Conservation (phyloP, 108 stramenopile genomes). For the Pseudonitzschia delicatissima region DNA sequence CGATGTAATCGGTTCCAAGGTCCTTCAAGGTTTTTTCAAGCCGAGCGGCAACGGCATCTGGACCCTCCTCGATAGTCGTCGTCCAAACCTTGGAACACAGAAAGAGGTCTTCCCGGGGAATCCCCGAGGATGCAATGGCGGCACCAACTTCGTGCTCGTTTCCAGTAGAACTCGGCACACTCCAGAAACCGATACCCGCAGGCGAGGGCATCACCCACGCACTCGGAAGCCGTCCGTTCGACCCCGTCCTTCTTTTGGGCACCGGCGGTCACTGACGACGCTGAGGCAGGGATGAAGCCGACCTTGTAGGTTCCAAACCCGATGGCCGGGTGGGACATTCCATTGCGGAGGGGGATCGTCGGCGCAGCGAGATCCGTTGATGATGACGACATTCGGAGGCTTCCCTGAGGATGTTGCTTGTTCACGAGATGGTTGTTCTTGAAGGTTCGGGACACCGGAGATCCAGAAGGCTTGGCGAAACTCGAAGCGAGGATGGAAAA, state of each 20-base stretch:
- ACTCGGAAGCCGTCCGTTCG: slow-evolving; percentile 69
- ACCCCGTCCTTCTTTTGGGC: slow-evolving; percentile 5
- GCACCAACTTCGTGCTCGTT: slow-evolving; percentile 84
- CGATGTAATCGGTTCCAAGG: slow-evolving; percentile 83
- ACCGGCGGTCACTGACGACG: slow-evolving; percentile 56
- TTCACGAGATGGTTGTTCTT: neutral
- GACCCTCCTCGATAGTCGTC: slow-evolving; percentile 83
- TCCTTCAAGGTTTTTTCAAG: slow-evolving; percentile 75
- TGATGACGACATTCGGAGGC: slow-evolving; percentile 10
- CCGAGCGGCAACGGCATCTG: slow-evolving; percentile 61
- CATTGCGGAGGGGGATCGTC: slow-evolving; percentile 67
- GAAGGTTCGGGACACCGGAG: neutral
- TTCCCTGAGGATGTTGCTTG: neutral
- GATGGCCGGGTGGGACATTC: slow-evolving; percentile 72
- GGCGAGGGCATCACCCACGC: slow-evolving; percentile 68
- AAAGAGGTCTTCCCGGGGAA: slow-evolving; percentile 73
- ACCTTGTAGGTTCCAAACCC: slow-evolving; percentile 95
- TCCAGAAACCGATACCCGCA: slow-evolving; percentile 86
- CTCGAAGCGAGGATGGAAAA: neutral
- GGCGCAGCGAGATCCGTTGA: slow-evolving; percentile 42
- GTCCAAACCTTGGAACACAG: slow-evolving; percentile 93
- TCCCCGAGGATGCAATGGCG: slow-evolving; percentile 65
- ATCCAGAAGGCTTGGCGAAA: neutral
- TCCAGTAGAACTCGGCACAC: slow-evolving; percentile 90
- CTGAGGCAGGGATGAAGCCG: slow-evolving; percentile 83